Conservation (phyloP, 1,139 yeast genomes). For the Hemisphaericaspora xylofermentans region DNA sequence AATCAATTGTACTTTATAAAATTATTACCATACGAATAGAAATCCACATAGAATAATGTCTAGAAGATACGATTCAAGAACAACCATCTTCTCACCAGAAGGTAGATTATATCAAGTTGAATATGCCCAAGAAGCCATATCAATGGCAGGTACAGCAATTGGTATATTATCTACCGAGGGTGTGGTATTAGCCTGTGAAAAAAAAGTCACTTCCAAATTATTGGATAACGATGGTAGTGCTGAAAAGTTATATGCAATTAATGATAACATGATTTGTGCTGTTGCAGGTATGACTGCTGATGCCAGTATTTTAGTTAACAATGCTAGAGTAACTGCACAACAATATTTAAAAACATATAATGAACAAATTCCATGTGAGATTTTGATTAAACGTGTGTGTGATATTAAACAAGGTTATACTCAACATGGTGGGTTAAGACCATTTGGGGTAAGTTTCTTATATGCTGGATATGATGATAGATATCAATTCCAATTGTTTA, state of each 20-base stretch:
- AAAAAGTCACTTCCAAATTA: conserved; percentile 87
- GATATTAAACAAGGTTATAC: conserved; percentile 97
- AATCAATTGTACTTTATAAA: no score
- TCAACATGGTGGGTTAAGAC: conserved; percentile 97
- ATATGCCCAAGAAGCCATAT: conserved; percentile 95
- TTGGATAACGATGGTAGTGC: conserved; percentile 92
- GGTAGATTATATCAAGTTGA: conserved; percentile 96
- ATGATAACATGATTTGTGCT: conserved; percentile 83
- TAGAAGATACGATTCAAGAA: conserved; percentile 84
- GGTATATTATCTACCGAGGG: conserved; percentile 93
- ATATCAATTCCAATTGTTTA: conserved; percentile 87
- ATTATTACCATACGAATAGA: background rate
- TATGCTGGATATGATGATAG: conserved; percentile 95
- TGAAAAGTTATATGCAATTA: conserved; percentile 85
- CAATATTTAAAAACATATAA: conserved; percentile 79
- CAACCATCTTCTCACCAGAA: conserved; percentile 97
- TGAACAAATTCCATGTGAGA: conserved; percentile 90
- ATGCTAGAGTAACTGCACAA: conserved; percentile 86
- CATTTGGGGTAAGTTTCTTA: conserved; percentile 94
- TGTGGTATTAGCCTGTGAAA: conserved; percentile 93
- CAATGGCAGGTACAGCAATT: conserved; percentile 97
- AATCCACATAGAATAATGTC: conserved; percentile 28
- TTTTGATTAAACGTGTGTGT: conserved; percentile 83
- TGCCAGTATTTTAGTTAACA: conserved; percentile 86
- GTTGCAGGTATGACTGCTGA: conserved; percentile 99